A percentile compares a stretch with the other conserved stretches of the same genome.
Evolutionary conservation across 1,284 basidiomycete species (phyloP).

Genomic region (Leucoagaricus sp.): DNA sequence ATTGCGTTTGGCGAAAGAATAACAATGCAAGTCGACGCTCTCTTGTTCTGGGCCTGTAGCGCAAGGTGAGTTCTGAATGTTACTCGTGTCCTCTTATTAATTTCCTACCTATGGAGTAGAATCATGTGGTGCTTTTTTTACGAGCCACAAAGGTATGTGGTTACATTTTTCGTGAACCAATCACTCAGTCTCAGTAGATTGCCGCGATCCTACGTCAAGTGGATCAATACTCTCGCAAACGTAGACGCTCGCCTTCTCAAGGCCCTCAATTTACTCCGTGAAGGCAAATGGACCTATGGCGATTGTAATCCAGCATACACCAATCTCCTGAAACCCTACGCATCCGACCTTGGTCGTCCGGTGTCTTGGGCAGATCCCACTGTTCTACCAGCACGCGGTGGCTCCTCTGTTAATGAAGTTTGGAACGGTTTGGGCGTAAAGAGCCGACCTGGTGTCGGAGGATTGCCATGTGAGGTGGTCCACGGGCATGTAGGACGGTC

Average conservation of each 20-base stretch:
- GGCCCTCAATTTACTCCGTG: constrained; percentile 52
- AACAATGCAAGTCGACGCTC: constrained; percentile 57
- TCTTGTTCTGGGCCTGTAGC: constrained; percentile 74
- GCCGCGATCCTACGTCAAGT: constrained; percentile 72
- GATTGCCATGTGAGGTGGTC: constrained; percentile 72
- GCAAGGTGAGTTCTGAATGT: constrained; percentile 52
- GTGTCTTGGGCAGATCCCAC: constrained; percentile 61
- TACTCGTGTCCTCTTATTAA: neutral
- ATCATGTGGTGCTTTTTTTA: constrained; percentile 89
- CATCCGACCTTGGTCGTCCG: constrained; percentile 58
- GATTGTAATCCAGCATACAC: constrained; percentile 38
- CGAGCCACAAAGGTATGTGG: constrained; percentile 58
- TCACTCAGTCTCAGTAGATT: constrained; percentile 42
- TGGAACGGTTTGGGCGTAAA: constrained; percentile 60
- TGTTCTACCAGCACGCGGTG: constrained; percentile 61
- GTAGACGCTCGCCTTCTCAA: constrained; percentile 60
- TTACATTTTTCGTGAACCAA: constrained; percentile 1
- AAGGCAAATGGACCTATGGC: constrained; percentile 60
- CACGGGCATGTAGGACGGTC: constrained; percentile 53
- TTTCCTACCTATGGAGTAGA: constrained; percentile 34
- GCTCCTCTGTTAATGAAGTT: constrained; percentile 42
- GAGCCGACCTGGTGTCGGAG: constrained; percentile 55
- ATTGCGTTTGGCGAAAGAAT: constrained; percentile 29
- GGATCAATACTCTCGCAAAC: constrained; percentile 71
- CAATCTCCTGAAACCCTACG: constrained; percentile 45